These are phyloP conservation scores for Acorus gramineus DNA, from an alignment of 106 monocot species.

Conservation along the genomic window DNA sequence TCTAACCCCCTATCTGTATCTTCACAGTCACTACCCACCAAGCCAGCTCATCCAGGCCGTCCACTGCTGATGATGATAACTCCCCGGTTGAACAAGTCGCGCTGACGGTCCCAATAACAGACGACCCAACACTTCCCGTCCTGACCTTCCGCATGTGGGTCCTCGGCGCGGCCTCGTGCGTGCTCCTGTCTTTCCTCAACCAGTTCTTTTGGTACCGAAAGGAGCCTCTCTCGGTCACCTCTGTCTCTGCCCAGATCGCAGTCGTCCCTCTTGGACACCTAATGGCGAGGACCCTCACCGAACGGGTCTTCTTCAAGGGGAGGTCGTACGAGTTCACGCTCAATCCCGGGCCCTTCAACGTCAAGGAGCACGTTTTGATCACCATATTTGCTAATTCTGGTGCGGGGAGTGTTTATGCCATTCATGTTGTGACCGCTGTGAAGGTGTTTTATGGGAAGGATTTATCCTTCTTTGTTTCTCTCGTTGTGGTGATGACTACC, in stretches of 20 bases:
- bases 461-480: too few species aligned
- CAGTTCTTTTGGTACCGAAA: slow-evolving; percentile 71
- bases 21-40: too few species aligned
- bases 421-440: slow-evolving; percentile 52
- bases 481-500: too few species aligned
- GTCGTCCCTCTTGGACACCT: slow-evolving; percentile 58
- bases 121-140: slow-evolving; percentile 33
- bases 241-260: slow-evolving; percentile 60
- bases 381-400: slow-evolving; percentile 78
- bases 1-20: too few species aligned
- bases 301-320: slow-evolving; percentile 20
- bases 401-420: slow-evolving; percentile 51
- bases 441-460: slow-evolving; percentile 32
- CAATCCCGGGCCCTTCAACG: slow-evolving; percentile 68
- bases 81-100: slow-evolving; percentile 50
- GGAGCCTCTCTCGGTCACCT: slow-evolving; percentile 51
- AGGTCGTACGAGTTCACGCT: slow-evolving; percentile 43
- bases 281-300: slow-evolving; percentile 37
- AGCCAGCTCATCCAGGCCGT: too few species aligned
- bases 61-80: slow-evolving; percentile 13
- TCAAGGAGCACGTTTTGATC: slow-evolving; percentile 79
- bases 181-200: slow-evolving; percentile 41
- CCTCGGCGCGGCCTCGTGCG: slow-evolving; percentile 31
- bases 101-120: slow-evolving; percentile 32
- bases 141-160: slow-evolving; percentile 51